Percentiles rank a stretch among this genome's conserved stretches.
Conservation (phyloP, 2,329 filamentous ascomycete species). For the Sporothrix humicola region DNA sequence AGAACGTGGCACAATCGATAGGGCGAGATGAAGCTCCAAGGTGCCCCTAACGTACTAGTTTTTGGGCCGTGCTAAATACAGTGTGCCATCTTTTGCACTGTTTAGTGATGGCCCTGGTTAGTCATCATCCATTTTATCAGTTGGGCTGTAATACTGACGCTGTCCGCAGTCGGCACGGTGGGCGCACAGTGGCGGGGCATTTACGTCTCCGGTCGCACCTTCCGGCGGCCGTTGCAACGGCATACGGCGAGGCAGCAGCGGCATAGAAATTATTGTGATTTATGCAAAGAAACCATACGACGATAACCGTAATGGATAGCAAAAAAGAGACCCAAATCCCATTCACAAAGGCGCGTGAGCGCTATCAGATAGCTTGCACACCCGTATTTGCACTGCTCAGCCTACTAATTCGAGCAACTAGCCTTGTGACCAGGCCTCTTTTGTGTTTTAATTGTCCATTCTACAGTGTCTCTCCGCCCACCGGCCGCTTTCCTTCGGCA, state of each 20-base stretch:
- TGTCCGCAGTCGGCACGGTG: conserved; percentile 3
- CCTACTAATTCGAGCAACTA: conserved; percentile 5
- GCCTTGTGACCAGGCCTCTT: conserved; percentile 24
- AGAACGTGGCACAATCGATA: conserved; percentile 31
- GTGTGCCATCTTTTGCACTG: not conserved
- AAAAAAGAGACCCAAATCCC: not conserved
- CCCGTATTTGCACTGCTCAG: not conserved
- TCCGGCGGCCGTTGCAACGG: not conserved
- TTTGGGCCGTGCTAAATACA: not conserved
- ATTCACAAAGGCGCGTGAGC: not conserved
- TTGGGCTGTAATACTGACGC: too few relatives aligned
- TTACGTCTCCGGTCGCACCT: not conserved
- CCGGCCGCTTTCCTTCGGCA: conserved; percentile 42
- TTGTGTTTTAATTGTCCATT: not conserved
- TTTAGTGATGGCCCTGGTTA: not conserved
- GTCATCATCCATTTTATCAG: conserved; percentile 14
- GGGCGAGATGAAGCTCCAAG: conserved; percentile 12
- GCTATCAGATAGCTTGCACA: conserved; percentile 19
- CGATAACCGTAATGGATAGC: not conserved
- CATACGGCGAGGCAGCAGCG: conserved; percentile 11
- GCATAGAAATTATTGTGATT: not conserved
- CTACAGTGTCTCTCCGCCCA: conserved; percentile 10
- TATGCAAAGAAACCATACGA: not conserved
- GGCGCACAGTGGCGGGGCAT: conserved; percentile 2
- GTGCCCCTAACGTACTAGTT: not conserved